A percentile compares a stretch with the other conserved stretches of the same genome.
These are phyloP conservation scores for Exophiala xenobiotica DNA, from an alignment of 2,329 filamentous ascomycete genomes.

Conservation along the genomic window DNA sequence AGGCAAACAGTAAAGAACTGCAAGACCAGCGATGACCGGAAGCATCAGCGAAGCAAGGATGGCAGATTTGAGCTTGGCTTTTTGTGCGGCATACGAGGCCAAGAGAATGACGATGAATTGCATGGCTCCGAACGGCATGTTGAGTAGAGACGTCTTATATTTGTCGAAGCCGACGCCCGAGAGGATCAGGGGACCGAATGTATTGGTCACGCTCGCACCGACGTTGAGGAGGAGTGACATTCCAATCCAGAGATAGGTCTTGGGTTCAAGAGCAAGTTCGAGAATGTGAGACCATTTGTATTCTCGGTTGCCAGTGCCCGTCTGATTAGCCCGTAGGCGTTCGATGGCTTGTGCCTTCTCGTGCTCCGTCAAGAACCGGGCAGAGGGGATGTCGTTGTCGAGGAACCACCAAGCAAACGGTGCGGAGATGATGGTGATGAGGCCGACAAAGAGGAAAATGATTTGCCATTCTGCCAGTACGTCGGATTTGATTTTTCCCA, in stretches of 20 bases:
- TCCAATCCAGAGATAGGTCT: conserved; percentile 59
- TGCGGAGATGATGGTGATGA: conserved; percentile 59
- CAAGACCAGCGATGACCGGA: conserved; percentile 60
- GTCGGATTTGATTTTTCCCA: conserved; percentile 53
- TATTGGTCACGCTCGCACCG: conserved; percentile 63
- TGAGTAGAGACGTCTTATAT: conserved; percentile 59
- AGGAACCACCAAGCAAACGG: conserved; percentile 61
- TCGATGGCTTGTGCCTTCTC: conserved; percentile 50
- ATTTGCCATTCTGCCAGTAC: conserved; percentile 53
- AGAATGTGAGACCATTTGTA: conserved; percentile 48
- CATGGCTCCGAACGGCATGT: conserved; percentile 65
- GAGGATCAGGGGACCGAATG: conserved; percentile 65
- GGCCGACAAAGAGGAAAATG: conserved; percentile 62
- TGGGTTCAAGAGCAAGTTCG: conserved; percentile 46
- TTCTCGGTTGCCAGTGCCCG: conserved; percentile 46
- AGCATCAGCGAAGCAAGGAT: conserved; percentile 56
- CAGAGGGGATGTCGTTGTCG: conserved; percentile 58
- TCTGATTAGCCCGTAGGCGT: conserved; percentile 52
- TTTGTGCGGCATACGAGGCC: conserved; percentile 59
- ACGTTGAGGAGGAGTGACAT: conserved; percentile 64
- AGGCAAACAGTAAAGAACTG: conserved; percentile 53
- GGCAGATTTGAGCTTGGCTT: conserved; percentile 56
- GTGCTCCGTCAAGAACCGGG: conserved; percentile 48
- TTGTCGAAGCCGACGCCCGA: conserved; percentile 60
- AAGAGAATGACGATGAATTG: conserved; percentile 61